Evolutionary conservation across 345 rosid genomes (phyloP).

Genomic region (Populus deltoides): DNA sequence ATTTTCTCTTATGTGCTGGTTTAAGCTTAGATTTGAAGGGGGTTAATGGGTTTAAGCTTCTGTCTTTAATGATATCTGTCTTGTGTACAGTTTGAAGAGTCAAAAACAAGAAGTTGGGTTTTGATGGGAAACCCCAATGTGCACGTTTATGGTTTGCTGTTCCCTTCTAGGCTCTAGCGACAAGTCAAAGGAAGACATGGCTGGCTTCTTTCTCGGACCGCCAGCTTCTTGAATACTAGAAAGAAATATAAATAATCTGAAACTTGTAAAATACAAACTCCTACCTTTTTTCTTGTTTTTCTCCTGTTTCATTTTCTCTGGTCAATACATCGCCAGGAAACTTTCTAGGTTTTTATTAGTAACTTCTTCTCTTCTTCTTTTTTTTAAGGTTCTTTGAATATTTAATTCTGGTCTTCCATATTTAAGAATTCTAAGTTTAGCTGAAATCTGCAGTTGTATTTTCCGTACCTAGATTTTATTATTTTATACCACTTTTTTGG

Average conservation of each 20-base stretch:
- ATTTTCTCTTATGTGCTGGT: conserved; percentile 1
- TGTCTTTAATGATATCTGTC: not conserved
- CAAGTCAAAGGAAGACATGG: conserved; percentile 35
- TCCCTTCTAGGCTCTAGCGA: conserved; percentile 6
- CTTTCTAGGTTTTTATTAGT: not conserved
- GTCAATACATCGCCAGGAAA: no score
- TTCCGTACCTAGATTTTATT: not conserved
- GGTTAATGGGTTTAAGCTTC: conserved; percentile 4
- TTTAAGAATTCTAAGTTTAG: not conserved
- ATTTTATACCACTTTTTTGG: not conserved
- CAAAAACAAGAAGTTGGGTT: conserved; percentile 24
- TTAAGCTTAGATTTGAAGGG: not conserved
- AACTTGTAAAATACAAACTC: no score
- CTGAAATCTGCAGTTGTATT: not conserved
- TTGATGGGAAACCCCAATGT: conserved; percentile 6
- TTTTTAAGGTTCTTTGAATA: not conserved
- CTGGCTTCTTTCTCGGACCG: conserved; percentile 6
- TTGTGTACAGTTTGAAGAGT: no score
- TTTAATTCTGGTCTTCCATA: not conserved
- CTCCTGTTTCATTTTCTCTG: no score
- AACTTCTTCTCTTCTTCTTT: not conserved
- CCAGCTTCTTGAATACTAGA: not conserved
- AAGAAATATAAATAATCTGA: not conserved
- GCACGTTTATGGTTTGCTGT: conserved; percentile 15
- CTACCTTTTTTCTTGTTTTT: not conserved